A percentile compares a stretch with the other conserved stretches of the same genome.
These are phyloP conservation scores for Kalaharituber pfeilii DNA, from an alignment of 2,329 filamentous ascomycete genomes.

Conservation along the genomic window DNA sequence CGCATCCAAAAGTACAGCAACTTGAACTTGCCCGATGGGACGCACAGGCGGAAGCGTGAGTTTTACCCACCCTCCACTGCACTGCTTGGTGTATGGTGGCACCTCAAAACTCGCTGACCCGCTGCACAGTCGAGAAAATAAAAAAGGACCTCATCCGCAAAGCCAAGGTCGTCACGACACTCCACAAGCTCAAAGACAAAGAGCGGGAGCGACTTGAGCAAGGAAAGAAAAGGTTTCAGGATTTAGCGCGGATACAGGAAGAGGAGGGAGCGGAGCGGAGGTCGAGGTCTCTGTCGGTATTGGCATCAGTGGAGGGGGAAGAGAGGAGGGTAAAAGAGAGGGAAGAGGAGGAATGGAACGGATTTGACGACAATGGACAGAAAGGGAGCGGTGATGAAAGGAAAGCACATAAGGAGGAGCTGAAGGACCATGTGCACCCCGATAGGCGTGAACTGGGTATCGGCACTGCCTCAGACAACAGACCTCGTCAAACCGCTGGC, in stretches of 20 bases:
- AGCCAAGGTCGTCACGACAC: conserved; percentile 82
- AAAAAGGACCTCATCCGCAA: conserved; percentile 80
- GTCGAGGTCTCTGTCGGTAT: too few species aligned
- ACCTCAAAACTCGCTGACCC: conserved; percentile 3
- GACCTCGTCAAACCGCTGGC: conserved; percentile 27
- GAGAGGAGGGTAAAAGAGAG: conserved; percentile 31
- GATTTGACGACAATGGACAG: conserved; percentile 3
- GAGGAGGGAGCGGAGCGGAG: conserved; percentile 13
- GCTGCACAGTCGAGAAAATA: conserved; percentile 55
- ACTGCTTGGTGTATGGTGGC: too few species aligned
- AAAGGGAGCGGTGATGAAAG: conserved; percentile 9
- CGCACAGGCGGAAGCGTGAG: conserved; percentile 61
- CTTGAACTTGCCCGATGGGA: conserved; percentile 68
- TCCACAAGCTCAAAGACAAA: conserved; percentile 49
- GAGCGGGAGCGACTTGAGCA: conserved; percentile 22
- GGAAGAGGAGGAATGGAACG: conserved; percentile 4
- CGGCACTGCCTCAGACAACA: conserved; percentile 19
- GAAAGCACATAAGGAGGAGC: too few species aligned
- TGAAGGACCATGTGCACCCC: too few species aligned
- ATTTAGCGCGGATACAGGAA: conserved; percentile 12
- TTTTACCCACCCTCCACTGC: conserved; percentile 1
- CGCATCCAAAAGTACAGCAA: conserved; percentile 2
- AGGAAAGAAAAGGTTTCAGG: conserved; percentile 22
- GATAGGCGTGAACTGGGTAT: too few species aligned
- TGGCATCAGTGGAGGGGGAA: neutral